A percentile compares a stretch with the other conserved stretches of the same genome.
Evolutionary conservation across 805 yeast genomes (phyloP).

Genomic region (Wickerhamiella qilinensis): DNA sequence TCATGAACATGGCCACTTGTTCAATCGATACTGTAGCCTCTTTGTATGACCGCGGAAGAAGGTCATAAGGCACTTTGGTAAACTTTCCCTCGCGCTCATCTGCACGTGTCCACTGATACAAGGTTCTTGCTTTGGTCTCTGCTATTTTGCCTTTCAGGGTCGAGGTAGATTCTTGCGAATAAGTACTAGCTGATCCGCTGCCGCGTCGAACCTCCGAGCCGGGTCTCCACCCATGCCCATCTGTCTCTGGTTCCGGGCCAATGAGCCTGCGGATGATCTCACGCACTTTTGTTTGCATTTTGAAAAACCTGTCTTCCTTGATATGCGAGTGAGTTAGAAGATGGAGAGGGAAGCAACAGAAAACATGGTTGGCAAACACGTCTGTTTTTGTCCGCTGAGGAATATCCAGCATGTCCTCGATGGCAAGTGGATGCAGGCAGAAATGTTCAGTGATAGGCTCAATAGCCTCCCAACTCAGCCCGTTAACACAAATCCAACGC

Average conservation of each 20-base stretch:
- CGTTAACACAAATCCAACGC: constrained; percentile 43
- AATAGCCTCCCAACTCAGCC: constrained; percentile 46
- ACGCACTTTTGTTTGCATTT: too few species aligned
- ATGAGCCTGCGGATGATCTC: background rate
- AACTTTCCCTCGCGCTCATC: background rate
- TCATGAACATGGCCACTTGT: constrained; percentile 36
- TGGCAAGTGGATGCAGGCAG: constrained; percentile 35
- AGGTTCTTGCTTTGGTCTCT: constrained; percentile 7
- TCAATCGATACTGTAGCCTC: constrained; percentile 33
- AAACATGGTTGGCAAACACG: constrained; percentile 34
- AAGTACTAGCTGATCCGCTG: too few species aligned
- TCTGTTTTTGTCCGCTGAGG: constrained; percentile 47
- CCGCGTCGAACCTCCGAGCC: background rate
- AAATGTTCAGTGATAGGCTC: constrained; percentile 30
- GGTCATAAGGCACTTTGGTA: background rate
- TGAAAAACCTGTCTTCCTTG: background rate
- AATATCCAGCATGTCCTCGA: constrained; percentile 48
- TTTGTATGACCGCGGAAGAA: background rate
- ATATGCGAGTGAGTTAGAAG: constrained; percentile 23
- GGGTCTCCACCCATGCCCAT: background rate
- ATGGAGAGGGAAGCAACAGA: constrained; percentile 38
- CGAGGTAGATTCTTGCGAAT: background rate
- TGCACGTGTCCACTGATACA: constrained; percentile 15
- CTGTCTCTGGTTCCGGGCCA: background rate
- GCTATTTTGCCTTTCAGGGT: background rate